These are phyloP conservation scores for Onygena corvina DNA, from an alignment of 2,329 filamentous ascomycete species.

Conservation along the genomic window DNA sequence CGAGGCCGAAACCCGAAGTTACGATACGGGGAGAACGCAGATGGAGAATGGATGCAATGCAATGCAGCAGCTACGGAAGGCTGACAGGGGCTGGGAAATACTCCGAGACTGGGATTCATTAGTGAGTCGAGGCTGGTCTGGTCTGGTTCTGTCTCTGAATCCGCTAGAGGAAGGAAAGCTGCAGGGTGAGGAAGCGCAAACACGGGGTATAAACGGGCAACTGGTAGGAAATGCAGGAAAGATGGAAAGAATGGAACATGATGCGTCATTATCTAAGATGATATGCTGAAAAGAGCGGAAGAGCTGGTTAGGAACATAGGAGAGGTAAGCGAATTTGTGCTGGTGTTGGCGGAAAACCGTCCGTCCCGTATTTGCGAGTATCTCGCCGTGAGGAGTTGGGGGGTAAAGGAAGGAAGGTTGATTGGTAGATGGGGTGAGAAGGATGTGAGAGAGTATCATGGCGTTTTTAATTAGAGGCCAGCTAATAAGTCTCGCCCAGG, in stretches of 20 bases:
- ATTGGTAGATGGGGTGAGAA: not conserved
- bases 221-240: too few species aligned
- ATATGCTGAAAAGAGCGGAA: constrained; percentile 3
- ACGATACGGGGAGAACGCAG: not conserved
- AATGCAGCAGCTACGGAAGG: too few species aligned
- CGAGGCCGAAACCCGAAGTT: not conserved
- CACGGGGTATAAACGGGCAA: constrained; percentile 2
- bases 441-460: not conserved
- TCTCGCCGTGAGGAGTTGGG: not conserved
- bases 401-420: not conserved
- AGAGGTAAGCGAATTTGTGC: not conserved
- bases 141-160: too few species aligned
- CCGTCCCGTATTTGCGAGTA: not conserved
- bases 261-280: constrained; percentile 7
- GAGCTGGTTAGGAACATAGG: not conserved
- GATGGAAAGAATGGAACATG: constrained; percentile 2
- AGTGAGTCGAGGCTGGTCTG: not conserved
- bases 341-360: not conserved
- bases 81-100: not conserved
- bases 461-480: not conserved
- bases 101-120: constrained; percentile 3
- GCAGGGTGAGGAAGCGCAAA: too few species aligned
- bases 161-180: too few species aligned
- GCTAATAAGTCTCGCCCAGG: constrained; percentile 14
- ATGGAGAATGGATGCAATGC: not conserved